Evolutionary conservation across 768 basidiomycete genomes (phyloP).

Genomic region (Collybiopsis confluens): DNA sequence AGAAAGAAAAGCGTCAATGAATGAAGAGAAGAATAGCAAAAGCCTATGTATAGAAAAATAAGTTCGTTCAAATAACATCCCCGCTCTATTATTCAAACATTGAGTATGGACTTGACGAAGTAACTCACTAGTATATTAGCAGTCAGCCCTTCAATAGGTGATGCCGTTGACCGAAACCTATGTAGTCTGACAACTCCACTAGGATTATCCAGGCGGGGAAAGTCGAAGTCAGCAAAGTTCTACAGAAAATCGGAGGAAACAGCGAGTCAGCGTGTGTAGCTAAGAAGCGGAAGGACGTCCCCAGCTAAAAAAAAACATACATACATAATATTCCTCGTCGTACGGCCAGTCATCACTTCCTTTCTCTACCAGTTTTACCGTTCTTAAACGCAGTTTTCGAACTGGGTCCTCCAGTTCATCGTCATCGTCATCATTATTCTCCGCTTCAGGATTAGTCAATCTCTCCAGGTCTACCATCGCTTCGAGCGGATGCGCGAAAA

Average conservation of each 20-base stretch:
- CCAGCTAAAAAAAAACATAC: slow-evolving; percentile 18
- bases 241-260: slow-evolving; percentile 19
- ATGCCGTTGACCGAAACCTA: slow-evolving; percentile 72
- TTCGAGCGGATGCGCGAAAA: slow-evolving; percentile 78
- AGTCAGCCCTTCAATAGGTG: slow-evolving; percentile 82
- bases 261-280: too few relatives aligned
- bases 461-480: slow-evolving; percentile 63
- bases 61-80: too few relatives aligned
- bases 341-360: slow-evolving; percentile 81
- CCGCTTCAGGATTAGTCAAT: slow-evolving; percentile 25
- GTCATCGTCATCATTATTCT: background rate
- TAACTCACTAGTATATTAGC: slow-evolving; percentile 72
- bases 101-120: too few relatives aligned
- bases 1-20: too few relatives aligned
- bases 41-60: too few relatives aligned
- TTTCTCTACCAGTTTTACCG: slow-evolving; percentile 38
- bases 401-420: background rate
- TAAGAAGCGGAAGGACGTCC: background rate
- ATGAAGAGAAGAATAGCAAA: too few relatives aligned
- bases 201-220: slow-evolving; percentile 40
- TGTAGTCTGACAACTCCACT: slow-evolving; percentile 69
- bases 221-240: slow-evolving; percentile 52
- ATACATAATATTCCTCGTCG: slow-evolving; percentile 65
- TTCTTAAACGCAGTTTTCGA: background rate
- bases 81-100: too few relatives aligned